Percentiles rank a stretch among this genome's conserved stretches.
phyloP scores from a whole-genome alignment of 371 early-diverging fungal genomes.

The Actinomortierella wolfii region DNA sequence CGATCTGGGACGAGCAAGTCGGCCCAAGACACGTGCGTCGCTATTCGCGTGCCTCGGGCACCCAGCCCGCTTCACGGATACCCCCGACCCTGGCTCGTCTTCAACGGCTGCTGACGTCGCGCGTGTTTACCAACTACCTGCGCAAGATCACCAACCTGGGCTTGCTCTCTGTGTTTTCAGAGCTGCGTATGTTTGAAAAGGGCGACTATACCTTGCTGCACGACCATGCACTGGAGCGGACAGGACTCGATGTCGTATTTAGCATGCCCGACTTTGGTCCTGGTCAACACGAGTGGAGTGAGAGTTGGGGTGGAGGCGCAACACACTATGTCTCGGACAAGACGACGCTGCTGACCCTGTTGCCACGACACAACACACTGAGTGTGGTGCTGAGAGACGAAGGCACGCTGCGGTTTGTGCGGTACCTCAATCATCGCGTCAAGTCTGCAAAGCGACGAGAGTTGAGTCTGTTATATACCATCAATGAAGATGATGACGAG shows the following conservation, averaged over 20 bases:
- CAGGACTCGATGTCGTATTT: constrained; percentile 58
- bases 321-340: constrained; percentile 62
- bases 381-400: constrained; percentile 57
- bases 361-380: constrained; percentile 56
- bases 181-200: constrained; percentile 53
- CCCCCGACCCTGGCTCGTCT: constrained; percentile 18
- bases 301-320: constrained; percentile 54
- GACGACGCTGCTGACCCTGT: constrained; percentile 54
- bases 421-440: constrained; percentile 52
- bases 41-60: constrained; percentile 29
- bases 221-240: constrained; percentile 58
- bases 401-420: constrained; percentile 60
- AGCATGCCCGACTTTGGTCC: constrained; percentile 33
- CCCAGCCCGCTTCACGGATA: constrained; percentile 10
- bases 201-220: constrained; percentile 65
- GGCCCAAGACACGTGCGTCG: constrained; percentile 53
- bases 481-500: constrained; percentile 35
- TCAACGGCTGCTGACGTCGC: constrained; percentile 48
- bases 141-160: constrained; percentile 43
- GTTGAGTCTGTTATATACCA: constrained; percentile 27
- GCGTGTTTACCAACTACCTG: constrained; percentile 47
- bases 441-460: constrained; percentile 34
- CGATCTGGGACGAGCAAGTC: constrained; percentile 21
- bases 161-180: constrained; percentile 26
- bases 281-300: constrained; percentile 45